Base-by-base conservation (phyloP, 257 asterid species). In the Salvia rosmarinus region DNA sequence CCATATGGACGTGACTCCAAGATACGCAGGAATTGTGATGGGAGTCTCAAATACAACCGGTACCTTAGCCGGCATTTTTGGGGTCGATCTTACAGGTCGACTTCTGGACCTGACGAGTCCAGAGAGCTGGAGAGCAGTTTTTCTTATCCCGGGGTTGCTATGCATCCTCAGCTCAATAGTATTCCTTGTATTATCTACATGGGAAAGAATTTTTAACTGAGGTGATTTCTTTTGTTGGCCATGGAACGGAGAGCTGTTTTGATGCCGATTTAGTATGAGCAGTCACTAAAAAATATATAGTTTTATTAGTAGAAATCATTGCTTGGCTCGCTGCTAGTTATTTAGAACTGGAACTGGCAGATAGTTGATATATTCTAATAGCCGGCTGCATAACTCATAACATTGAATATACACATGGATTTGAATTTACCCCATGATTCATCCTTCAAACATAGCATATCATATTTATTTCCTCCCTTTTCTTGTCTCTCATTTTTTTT, bases 21-120 rank as follows among this genome's bases (percentile, higher is more conserved):
- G 90, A 66, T 91, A 89, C 64, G 97, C 97, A 10, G 97, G 97
- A 55, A 91, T 91, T 21, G 86, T 91, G 4, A 91, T 91, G 97
- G 97, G 97, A 74, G 88, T 91, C 57, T 91, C 96, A 16, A 91
- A 91, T 76, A 91, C 96, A 16, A 96, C 96, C 30, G 96, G 97
- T 44, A 89, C 97, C 13, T 78, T 92, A 58, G 98, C 98, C 51
- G 98, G 98, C 52, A 88, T 92, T 6, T 85, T 92, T 50, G 97
- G 98, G 42, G 98, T 92, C 58, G 93, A 87, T 84, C 97, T 92
- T 21, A 92, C 98, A 10, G 98, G 98, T 21, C 85, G 91, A 25
- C 96, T 92, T 65, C 93, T 92, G 13, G 98, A 92, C 76, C 92
- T 90, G 16, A 80, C 95, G 10, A 88, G 78, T 77, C 90, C 98